phyloP scores from a whole-genome alignment of 2,329 filamentous ascomycete species.

The Aspergillus caelatus region DNA sequence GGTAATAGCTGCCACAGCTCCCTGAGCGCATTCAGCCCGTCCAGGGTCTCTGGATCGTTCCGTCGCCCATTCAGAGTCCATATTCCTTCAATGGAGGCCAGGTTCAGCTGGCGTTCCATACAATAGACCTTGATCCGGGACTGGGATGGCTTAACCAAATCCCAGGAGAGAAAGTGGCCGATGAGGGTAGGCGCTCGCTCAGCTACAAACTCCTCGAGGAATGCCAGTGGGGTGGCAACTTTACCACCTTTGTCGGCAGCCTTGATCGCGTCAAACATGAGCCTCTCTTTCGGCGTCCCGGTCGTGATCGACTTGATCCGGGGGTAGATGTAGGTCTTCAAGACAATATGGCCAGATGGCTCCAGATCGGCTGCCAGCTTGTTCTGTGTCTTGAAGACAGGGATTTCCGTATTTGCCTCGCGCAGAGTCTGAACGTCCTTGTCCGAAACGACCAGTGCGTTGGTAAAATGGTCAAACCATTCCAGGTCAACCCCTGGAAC shows the following conservation, averaged over 20 bases:
- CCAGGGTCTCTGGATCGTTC: background rate
- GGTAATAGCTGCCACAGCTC: slow-evolving; percentile 8
- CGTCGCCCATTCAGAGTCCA: slow-evolving; percentile 10
- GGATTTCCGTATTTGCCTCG: background rate
- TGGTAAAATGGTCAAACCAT: slow-evolving; percentile 14
- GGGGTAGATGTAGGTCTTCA: slow-evolving; percentile 20
- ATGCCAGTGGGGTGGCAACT: background rate
- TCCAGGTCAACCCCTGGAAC: slow-evolving; percentile 10
- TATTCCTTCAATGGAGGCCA: background rate
- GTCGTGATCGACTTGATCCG: slow-evolving; percentile 17
- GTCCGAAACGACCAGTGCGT: slow-evolving; percentile 12
- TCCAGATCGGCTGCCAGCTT: background rate
- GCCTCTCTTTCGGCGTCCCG: slow-evolving; percentile 10
- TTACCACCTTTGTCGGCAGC: background rate
- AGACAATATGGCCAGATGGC: background rate
- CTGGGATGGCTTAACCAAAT: slow-evolving; percentile 1
- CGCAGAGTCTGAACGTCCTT: background rate
- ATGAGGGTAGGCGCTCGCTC: background rate
- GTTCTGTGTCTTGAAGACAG: slow-evolving; percentile 5
- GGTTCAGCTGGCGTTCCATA: background rate
- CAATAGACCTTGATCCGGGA: slow-evolving; percentile 9
- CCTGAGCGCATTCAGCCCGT: background rate
- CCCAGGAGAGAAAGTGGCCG: slow-evolving; percentile 5
- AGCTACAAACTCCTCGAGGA: background rate
- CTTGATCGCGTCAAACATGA: slow-evolving; percentile 18